These are phyloP conservation scores for Corymbia citriodora DNA, from an alignment of 441 rosid species.

Conservation along the genomic window DNA sequence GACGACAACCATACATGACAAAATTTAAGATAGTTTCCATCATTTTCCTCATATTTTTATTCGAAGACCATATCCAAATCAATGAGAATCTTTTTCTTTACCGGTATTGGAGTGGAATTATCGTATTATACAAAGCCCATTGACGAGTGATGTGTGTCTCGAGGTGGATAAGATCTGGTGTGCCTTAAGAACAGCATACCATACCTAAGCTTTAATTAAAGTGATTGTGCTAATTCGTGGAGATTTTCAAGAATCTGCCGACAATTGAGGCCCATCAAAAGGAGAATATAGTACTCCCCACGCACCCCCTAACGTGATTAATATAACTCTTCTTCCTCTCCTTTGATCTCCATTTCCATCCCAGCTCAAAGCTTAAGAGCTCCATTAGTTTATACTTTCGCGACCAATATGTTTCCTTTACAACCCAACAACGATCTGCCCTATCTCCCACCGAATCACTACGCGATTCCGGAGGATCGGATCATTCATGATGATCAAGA, in stretches of 20 bases:
- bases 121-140: neutral
- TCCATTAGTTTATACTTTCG: neutral
- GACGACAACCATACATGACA: neutral
- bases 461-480: conserved; percentile 8
- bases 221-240: neutral
- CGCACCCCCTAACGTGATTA: conserved; percentile 36
- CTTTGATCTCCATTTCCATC: conserved; percentile 1
- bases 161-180: neutral
- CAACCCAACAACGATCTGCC: conserved; percentile 8
- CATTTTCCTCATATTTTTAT: neutral
- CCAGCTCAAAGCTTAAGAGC: conserved; percentile 2
- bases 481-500: conserved; percentile 2
- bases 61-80: neutral
- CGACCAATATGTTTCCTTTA: conserved; percentile 19
- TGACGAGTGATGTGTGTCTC: neutral
- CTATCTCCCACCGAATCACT: conserved; percentile 17
- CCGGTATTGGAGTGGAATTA: neutral
- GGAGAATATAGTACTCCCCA: neutral
- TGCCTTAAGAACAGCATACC: neutral
- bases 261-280: neutral
- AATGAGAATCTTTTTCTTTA: neutral
- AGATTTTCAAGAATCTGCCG: conserved; percentile 12
- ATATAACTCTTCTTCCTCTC: conserved; percentile 6
- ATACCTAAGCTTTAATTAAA: neutral
- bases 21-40: neutral